Base-by-base conservation (phyloP, 129 eudicot genomes). In the Artemisia annua region DNA sequence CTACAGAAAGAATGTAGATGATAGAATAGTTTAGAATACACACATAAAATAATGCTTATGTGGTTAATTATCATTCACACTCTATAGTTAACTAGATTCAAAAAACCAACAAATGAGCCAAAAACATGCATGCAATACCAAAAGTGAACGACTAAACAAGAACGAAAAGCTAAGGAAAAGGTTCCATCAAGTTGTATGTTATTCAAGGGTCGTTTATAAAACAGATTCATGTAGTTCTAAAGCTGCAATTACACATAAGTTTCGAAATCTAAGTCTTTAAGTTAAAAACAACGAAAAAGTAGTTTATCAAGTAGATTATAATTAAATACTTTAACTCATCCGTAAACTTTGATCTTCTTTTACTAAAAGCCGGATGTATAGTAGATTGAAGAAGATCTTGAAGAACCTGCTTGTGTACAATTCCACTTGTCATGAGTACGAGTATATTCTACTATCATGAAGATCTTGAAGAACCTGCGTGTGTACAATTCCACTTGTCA, bases 171-270 rank as follows among this genome's bases (percentile, higher is more conserved):
- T 28, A 28, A 39, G 46, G 46, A 39, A 39, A 39, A 39, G 46
- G 8, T 39, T 39, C 46, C 46, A 39, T 7, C 46, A 39, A 39
- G 46, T 10, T 39, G 7, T 39, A 39, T 7, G 16, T 52, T 51
- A 51, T 28, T 28, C 49, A 52, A 69, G 11, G 62, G 52, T 51
- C 16, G 30, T 69, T 51, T 15, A 69, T 52, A 69, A 52, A 52
- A 51, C 73, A 52, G 50, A 52, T 69, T 69, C 62, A 51, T 50
- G 48, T 49, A 50, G 60, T 68, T 50, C 59, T 46, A 48, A 48
- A 66, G 57, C 35, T 66, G 59, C 72, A 4, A 60, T 26, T 28
- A 48, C 19, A 52, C 49, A 52, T 10, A 48, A 66, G 57, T 46
- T 66, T 48, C 71, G 44, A 18, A 39, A 20, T 44, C 28, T 7